Evolutionary conservation across 148 eudicot genomes (phyloP), one percentile per base, ranked within the genome.

Genomic region (Simmondsia chinensis): DNA sequence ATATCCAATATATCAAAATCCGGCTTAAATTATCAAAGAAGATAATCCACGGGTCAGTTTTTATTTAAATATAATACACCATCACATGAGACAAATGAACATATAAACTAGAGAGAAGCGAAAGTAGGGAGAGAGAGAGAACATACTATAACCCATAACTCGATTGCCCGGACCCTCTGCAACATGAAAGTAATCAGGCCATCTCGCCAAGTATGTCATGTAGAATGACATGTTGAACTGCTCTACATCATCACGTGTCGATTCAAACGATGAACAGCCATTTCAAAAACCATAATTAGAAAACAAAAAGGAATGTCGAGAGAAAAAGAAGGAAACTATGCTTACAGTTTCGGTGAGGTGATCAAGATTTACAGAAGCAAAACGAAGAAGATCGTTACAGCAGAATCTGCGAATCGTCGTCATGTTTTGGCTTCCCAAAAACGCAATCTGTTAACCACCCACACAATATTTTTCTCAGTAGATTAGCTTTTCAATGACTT

Each of bases 211-310:
- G 60, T 91, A 91, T 15, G 95, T 91, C 97, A 91, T 85, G 61
- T 91, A 91, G 57, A 91, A 91, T 12, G 97, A 85, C 97, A 91
- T 85, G 57, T 91, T 85, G 76, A 91, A 91, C 97, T 91, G 87
- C 50, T 30, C 54, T 2, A 7, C 52, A 9, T 48, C 14, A n/a
- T n/a, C n/a, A n/a, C n/a, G n/a, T 6, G 18, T 28, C 16, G 20
- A 26, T 27, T 19, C 12, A 52, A 42, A 42, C 16, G 29, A 12
- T 18, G n/a, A n/a, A n/a, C n/a, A n/a, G n/a, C n/a, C n/a, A n/a
- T n/a, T 1, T 19, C 5, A 23, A 22, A 19, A 33, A 18, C 7
- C 2, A 17, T 30, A 22, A 19, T 26, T n/a, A 15, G 39, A 34
- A 51, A 9, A 14, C 35, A 20, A 19, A 14, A 31, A 23, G 14